Base-by-base conservation (phyloP, 148 eudicot species). In the Beta vulgaris region DNA sequence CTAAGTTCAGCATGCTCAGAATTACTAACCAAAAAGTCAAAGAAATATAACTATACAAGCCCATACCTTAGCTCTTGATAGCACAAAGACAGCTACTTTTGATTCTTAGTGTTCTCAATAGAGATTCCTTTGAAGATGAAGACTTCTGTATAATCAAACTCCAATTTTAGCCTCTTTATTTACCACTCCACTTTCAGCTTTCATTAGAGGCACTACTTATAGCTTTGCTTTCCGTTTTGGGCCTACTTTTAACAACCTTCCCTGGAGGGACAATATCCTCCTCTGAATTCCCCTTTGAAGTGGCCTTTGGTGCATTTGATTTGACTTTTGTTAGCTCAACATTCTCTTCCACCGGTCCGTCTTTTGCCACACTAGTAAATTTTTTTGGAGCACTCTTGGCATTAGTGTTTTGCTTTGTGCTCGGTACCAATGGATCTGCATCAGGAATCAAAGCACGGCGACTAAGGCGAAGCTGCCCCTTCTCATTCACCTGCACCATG, bases 391-490 rank as follows among this genome's bases (percentile, higher is more conserved):
- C 82, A 76, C 71, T 71, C 79, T 82, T 86, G 73, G 82, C 76
- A 15, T 72, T 12, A 79, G 79, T 59, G 68, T 80, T 82, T 35
- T 48, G 74, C 79, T 88, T 93, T 34, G 86, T 65, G 76, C 69
- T 82, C 16, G 91, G 83, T 66, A 90, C 78, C 61, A 88, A 82
- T 57, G 89, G 86, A 80, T 83, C 85, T 2, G 78, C 57, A 62
- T 90, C 92, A 39, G 98, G 92, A 76, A 95, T 90, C 57, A 92
- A 86, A 54, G 97, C 99, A 42, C 87, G 87, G 35, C 90, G 92
- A 77, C 99, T 95, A 74, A 95, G 85, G 65, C 99, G 97, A 82
- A 95, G 92, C 69, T 95, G 97, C 25, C 99, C 99, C 80, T 92
- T 95, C 73, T 86, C 94, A 82, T 95, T 95, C 68, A 92, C 86